phyloP scores from a whole-genome alignment of 352 stramenopile species.

The Phytophthora citrophthora region DNA sequence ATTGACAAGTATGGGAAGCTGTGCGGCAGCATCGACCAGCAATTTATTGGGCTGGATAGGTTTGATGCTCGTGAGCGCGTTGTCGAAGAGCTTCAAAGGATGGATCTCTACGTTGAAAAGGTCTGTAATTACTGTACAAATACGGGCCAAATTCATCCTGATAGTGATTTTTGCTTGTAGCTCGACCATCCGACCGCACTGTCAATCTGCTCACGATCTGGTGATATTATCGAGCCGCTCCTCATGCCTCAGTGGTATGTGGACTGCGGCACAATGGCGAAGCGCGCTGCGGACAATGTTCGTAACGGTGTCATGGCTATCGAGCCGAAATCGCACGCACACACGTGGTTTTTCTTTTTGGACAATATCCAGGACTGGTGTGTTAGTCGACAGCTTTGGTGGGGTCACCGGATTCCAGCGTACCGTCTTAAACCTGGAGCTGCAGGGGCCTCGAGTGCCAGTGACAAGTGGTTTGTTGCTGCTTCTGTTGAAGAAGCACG shows the following conservation, averaged over 20 bases:
- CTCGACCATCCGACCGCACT: conserved; percentile 85
- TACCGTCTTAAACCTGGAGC: conserved; percentile 82
- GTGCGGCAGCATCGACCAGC: conserved; percentile 71
- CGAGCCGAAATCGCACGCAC: conserved; percentile 91
- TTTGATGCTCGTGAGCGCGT: conserved; percentile 94
- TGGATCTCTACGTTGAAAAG: conserved; percentile 93
- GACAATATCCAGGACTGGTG: conserved; percentile 99
- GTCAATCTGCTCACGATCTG: conserved; percentile 97
- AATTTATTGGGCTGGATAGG: conserved; percentile 95
- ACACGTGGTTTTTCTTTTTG: conserved; percentile 98
- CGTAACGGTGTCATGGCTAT: conserved; percentile 95
- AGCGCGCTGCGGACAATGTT: conserved; percentile 93
- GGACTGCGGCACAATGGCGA: conserved; percentile 96
- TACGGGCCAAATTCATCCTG: background rate
- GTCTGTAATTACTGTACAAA: conserved; percentile 53
- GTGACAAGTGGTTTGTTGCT: conserved; percentile 96
- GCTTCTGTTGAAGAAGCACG: conserved; percentile 91
- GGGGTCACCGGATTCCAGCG: conserved; percentile 99
- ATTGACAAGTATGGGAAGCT: conserved; percentile 80
- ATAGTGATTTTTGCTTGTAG: conserved; percentile 26
- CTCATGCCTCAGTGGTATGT: conserved; percentile 99
- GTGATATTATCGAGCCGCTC: conserved; percentile 99
- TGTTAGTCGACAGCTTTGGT: conserved; percentile 99
- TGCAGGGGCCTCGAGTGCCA: conserved; percentile 12
- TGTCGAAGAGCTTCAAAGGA: conserved; percentile 91